Percentiles rank a stretch among this genome's conserved stretches.
Evolutionary conservation across 2,329 filamentous ascomycete species (phyloP).

Genomic region (Aspergillus quadricinctus): DNA sequence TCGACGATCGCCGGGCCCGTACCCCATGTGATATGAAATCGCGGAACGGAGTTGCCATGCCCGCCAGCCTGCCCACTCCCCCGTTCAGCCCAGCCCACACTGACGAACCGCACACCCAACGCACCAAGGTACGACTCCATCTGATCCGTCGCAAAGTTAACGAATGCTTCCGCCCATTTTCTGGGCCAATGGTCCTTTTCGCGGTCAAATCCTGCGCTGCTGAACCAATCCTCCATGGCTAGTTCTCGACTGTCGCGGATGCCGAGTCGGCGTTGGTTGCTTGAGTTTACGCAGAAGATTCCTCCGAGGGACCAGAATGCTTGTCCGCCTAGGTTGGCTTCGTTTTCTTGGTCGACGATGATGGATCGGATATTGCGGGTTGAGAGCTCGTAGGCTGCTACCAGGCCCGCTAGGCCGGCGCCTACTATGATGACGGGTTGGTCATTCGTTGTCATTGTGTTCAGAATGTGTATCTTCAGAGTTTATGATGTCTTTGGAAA

Average conservation of each 20-base stretch:
- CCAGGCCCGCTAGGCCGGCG: conserved; percentile 28
- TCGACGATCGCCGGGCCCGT: conserved; percentile 58
- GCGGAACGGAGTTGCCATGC: conserved; percentile 59
- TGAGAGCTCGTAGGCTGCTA: conserved; percentile 28
- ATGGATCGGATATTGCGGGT: conserved; percentile 22
- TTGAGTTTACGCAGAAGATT: conserved; percentile 56
- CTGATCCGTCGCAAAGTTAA: conserved; percentile 57
- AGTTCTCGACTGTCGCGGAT: conserved; percentile 56
- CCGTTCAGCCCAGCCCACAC: conserved; percentile 60
- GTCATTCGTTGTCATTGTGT: neutral
- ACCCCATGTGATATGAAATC: conserved; percentile 62
- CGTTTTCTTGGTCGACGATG: conserved; percentile 55
- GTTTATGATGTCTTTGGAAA: neutral
- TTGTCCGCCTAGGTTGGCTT: conserved; percentile 51
- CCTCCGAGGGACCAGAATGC: conserved; percentile 52
- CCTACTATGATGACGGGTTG: conserved; percentile 24
- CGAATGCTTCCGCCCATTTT: conserved; percentile 60
- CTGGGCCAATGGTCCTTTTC: conserved; percentile 55
- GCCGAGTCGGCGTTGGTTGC: conserved; percentile 54
- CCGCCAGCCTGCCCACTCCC: conserved; percentile 54
- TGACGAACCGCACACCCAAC: conserved; percentile 50
- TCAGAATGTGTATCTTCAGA: neutral
- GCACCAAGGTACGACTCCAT: conserved; percentile 56
- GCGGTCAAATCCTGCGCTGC: conserved; percentile 56
- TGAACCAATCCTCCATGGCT: conserved; percentile 57